Percentiles rank a stretch among this genome's conserved stretches.
Conservation (phyloP, 2,329 filamentous ascomycete genomes). For the Fusarium foetens region DNA sequence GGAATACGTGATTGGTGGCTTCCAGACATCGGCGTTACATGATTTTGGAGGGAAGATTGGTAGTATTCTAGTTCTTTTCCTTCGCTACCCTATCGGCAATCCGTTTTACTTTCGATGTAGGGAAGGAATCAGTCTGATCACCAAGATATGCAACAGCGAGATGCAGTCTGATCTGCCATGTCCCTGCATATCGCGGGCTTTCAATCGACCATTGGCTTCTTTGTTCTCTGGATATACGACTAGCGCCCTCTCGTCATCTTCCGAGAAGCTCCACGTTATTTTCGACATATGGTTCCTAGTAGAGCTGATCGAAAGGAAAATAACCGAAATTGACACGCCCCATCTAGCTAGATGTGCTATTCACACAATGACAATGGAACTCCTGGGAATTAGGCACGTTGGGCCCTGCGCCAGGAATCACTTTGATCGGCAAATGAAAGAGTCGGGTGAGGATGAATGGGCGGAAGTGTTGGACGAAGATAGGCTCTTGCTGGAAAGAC, state of each 20-base stretch:
- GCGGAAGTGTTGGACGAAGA: background rate
- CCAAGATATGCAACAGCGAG: background rate
- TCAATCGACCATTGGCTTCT: background rate
- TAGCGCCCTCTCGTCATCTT: too few species aligned
- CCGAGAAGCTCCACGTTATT: too few species aligned
- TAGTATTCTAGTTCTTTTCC: too few species aligned
- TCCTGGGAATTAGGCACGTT: background rate
- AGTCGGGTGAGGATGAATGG: background rate
- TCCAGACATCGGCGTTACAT: background rate
- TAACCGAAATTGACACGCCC: background rate
- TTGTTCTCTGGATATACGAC: background rate
- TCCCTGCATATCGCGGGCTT: background rate
- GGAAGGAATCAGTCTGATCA: too few species aligned
- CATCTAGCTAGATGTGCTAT: background rate
- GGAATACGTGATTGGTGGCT: background rate
- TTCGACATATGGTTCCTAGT: too few species aligned
- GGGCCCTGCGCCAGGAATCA: background rate
- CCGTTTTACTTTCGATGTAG: too few species aligned
- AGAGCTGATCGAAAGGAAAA: background rate
- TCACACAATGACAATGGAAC: background rate
- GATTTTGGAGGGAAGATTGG: background rate
- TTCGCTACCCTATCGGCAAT: too few species aligned
- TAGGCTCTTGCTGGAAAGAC: background rate
- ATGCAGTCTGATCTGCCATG: background rate
- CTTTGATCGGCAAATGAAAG: too few species aligned